These are phyloP conservation scores for Pugionium cornutum DNA, from an alignment of 345 rosid species.

Conservation along the genomic window DNA sequence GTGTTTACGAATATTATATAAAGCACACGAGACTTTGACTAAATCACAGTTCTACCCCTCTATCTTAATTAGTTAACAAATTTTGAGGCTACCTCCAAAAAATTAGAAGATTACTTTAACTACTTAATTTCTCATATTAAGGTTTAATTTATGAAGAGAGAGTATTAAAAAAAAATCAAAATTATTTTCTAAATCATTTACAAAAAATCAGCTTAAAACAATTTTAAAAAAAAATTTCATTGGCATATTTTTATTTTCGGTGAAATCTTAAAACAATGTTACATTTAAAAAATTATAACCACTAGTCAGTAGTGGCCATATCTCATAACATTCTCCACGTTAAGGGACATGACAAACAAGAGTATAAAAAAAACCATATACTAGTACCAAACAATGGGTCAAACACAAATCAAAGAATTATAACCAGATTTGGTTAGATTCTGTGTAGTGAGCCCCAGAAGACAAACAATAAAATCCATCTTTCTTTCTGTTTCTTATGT, in stretches of 20 bases:
- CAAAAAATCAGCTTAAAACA: too few species aligned
- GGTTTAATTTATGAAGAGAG: not conserved
- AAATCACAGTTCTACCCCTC: not conserved
- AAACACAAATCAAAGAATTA: constrained; percentile 23
- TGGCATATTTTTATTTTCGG: too few species aligned
- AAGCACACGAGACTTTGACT: not conserved
- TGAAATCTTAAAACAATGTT: too few species aligned
- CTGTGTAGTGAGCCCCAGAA: constrained; percentile 36
- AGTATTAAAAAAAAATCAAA: not conserved
- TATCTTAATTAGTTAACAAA: not conserved
- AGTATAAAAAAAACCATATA: too few species aligned
- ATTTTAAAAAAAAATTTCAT: too few species aligned
- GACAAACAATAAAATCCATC: not conserved
- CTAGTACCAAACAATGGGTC: too few species aligned
- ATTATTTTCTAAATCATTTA: too few species aligned
- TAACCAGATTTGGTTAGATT: constrained; percentile 33
- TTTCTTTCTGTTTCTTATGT: constrained; percentile 41
- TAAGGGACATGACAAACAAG: too few species aligned
- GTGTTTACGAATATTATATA: constrained; percentile 23
- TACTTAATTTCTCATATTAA: not conserved
- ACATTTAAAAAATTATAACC: too few species aligned
- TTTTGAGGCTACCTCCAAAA: not conserved
- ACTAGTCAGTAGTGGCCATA: too few species aligned
- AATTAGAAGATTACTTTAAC: too few species aligned
- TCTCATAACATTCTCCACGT: too few species aligned